Base-by-base conservation (phyloP, 148 eudicot genomes). In the Dysphania ambrosioides region DNA sequence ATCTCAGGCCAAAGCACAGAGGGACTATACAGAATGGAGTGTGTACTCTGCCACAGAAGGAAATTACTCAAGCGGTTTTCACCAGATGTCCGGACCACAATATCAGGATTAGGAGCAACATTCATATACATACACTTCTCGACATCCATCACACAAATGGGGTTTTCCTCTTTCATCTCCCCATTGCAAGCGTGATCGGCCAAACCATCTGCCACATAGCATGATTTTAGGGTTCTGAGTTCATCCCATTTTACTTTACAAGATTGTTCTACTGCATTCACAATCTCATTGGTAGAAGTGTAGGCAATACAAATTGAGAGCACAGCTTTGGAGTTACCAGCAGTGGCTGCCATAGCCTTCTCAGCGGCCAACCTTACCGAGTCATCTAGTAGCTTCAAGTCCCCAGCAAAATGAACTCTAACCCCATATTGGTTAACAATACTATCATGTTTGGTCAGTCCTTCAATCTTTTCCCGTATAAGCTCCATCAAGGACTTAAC, bases 11-110 rank as follows among this genome's bases (percentile, higher is more conserved):
- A 90, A 63, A 90, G 83, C 34, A 73, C 84, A 13, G 86, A 74
- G 1, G 92, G 96, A 41, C 84, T 85, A 69, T 87, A 88, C 75
- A 90, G 67, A 56, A 85, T 38, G 68, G 88, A 83, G 27, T 18
- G 12, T 16, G 85, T 72, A 79, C 87, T 90, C 78, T 90, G 96
- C 96, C 92, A 88, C 47, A 88, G 71, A 10, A 90, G 89, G 69
- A 90, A 90, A 80, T 87, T 90, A 79, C 96, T 90, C 73, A 90
- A 73, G 1, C 96, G 90, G 56, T 86, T 81, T 85, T 87, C 96
- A 7, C 96, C 96, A 58, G 96, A 88, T 56, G 92, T 85, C 9
- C 92, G 88, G 16, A 90, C 78, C 32, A 90, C 58, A 40, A 90
- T 84, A 76, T 88, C 96, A 36, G 92, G 96, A 73, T 73, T 78